Base-by-base conservation (phyloP, 2,329 filamentous ascomycete species). In the Fusarium veterinarium region DNA sequence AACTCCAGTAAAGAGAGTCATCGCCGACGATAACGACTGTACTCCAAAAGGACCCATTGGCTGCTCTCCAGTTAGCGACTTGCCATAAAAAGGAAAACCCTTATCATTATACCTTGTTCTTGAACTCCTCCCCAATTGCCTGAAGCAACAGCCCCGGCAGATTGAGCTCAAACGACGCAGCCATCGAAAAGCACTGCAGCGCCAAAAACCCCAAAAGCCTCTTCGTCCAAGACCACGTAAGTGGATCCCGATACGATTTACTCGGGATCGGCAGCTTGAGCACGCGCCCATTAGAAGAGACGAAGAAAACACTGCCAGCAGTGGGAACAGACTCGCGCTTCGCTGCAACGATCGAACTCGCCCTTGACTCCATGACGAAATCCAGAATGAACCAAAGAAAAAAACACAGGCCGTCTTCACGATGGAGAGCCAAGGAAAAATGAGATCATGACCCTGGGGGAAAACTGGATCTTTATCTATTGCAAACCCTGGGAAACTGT, bases 281-380 rank as follows among this genome's bases (percentile, higher is more conserved):
- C 25, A 75, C 68, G 9, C 53, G 60, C 8, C 73, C 73, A 8
- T 65, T 55, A 8, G 70, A 69, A 25, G 73, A 67, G 25, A 75
- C 57, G 46, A 75, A 75, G 61, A 75, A 75, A 38, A 75, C 73
- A 65, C 73, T 75, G 73, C 73, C 73, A 35, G 73, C 67, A 74
- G 71, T 65, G 62, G 68, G 72, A 9, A 66, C n/a, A 25, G 71
- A 71, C 10, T 69, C 71, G 30, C 71, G 64, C 11, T 38, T 60
- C 1, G 41, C 14, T 3, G 38, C 8, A 23, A 12, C n/a, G 4
- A 45, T 40, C 10, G 58, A 48, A 37, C 37, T 45, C 12, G 44
- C 7, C 16, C 19, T 14, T n/a, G 61, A 73, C 13, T 20, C 30
- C 70, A 72, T 72, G 25, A 37, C 6, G n/a, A n/a, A 41, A n/a